Evolutionary conservation across 2,329 filamentous ascomycete genomes (phyloP), one percentile per base, ranked within the genome.

Genomic region (Ceratocystis variospora): DNA sequence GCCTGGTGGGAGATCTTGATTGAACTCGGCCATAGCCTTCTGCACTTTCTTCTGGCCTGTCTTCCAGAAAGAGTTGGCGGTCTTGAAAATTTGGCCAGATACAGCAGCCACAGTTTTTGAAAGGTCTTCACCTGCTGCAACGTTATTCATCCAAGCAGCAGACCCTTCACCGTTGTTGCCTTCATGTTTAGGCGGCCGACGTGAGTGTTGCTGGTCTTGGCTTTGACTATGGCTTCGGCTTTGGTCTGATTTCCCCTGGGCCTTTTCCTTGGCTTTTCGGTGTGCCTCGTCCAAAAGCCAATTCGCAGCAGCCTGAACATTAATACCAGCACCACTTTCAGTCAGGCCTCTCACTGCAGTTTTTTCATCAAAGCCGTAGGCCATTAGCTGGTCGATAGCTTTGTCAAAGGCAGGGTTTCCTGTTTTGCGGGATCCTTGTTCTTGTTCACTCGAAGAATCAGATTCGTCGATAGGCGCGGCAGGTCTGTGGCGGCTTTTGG

Each of bases 1-100:
- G 3, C 62, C 65, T 37, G 28, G 8, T 37, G 5, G 45, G 25
- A n/a, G 41, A 7, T 86, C 87, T 53, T 82, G 81, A 70, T 87
- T 83, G 68, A 97, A 88, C 17, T 99, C 94, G 7, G 91, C 86
- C 44, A 97, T 89, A 3, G 90, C 93, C 75, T 94, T 90, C 72
- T 96, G 90, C 67, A 97, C 83, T 73, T 90, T 92, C 76, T 96
- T 99, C 73, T 92, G 90, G 0, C 93, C 87, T 2, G 88, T 89
- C 74, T 96, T 99, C 94, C 94, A 99, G 0, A 97, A 77, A 0
- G 90, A 93, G 70, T 95, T 96, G 1, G 94, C 94, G 2, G 92
- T 94, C 74, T 99, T 99, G 75, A 97, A 86, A 12, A 99, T 76
- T 69, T 83, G 95, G 57, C 79, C 90, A 0, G 94, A 89, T 72